These are phyloP conservation scores for Hondaea fermentalgiana DNA, from an alignment of 108 stramenopile genomes.

Conservation along the genomic window DNA sequence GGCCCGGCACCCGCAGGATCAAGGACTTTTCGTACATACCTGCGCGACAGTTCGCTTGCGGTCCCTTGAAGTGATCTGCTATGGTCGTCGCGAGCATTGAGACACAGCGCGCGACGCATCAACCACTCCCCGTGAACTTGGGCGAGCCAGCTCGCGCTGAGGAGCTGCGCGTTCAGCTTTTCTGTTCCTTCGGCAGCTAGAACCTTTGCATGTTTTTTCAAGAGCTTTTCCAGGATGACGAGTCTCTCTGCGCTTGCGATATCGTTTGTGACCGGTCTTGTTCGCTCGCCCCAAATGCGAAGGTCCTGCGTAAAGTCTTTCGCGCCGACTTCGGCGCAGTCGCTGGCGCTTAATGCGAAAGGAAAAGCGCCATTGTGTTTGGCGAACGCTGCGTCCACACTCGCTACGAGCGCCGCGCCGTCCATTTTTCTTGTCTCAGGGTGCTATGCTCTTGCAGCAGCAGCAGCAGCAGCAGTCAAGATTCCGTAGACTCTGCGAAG, in stretches of 20 bases:
- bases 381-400: too few relatives aligned
- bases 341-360: too few relatives aligned
- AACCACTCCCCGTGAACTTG: not conserved
- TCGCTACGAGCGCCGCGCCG: too few relatives aligned
- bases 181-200: not conserved
- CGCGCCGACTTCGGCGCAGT: too few relatives aligned
- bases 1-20: not conserved
- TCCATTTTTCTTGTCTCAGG: too few relatives aligned
- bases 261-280: too few relatives aligned
- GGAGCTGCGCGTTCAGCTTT: not conserved
- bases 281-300: too few relatives aligned
- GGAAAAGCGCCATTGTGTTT: too few relatives aligned
- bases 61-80: not conserved
- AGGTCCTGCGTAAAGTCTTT: too few relatives aligned
- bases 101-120: not conserved
- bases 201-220: not conserved
- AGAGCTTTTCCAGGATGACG: not conserved
- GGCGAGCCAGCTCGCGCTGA: not conserved
- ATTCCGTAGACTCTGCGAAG: too few relatives aligned
- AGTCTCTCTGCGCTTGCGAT: not conserved
- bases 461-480: too few relatives aligned
- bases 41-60: not conserved
- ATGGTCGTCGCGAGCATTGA: not conserved
- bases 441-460: too few relatives aligned
- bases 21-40: not conserved